Evolutionary conservation across 305 asterid genomes (phyloP), one percentile per base, ranked within the genome.

Genomic region (Galium porrigens): DNA sequence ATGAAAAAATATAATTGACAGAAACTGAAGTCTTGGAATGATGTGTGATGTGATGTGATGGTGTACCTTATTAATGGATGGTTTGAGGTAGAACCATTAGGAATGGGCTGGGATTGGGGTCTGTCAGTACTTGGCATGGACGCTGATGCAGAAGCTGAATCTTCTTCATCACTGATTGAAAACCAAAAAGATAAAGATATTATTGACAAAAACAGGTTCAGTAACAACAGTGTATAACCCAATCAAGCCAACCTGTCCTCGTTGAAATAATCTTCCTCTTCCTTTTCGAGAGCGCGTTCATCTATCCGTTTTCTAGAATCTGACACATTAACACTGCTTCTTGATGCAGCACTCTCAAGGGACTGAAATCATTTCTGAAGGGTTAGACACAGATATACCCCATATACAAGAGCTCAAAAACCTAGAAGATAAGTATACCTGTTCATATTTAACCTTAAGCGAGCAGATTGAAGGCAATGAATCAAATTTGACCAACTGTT

Each of bases 201-300:
- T 42, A 64, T 66, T 48, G 29, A 20, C 65, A 46, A 63, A 51
- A 46, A 30, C 44, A 25, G 27, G 46, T 29, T 33, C 54, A 63
- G 11, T 68, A 49, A 30, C 27, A 20, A 53, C 18, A n/a, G 14
- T 46, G 59, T 17, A 71, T 10, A 68, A 49, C 56, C 56, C 39
- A 64, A 79, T 48, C 27, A 67, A 63, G 52, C 17, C 71, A 46
- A 94, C 99, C 99, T 94, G 74, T 85, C 99, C 76, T 86, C 95
- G 57, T 94, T 94, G 74, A 89, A 89, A 77, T 94, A 89, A 33
- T 83, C 91, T 75, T 94, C 99, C 84, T 94, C 99, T 66, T 94
- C 99, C 76, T 88, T 94, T 80, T 89, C 95, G 72, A 89, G 81
- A 73, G 92, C 94, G 27, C 97, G 97, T 69, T 86, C 97, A 30